These are phyloP conservation scores for Plasmodiophora brassicae DNA, from an alignment of 208 protist genomes.

Conservation along the genomic window DNA sequence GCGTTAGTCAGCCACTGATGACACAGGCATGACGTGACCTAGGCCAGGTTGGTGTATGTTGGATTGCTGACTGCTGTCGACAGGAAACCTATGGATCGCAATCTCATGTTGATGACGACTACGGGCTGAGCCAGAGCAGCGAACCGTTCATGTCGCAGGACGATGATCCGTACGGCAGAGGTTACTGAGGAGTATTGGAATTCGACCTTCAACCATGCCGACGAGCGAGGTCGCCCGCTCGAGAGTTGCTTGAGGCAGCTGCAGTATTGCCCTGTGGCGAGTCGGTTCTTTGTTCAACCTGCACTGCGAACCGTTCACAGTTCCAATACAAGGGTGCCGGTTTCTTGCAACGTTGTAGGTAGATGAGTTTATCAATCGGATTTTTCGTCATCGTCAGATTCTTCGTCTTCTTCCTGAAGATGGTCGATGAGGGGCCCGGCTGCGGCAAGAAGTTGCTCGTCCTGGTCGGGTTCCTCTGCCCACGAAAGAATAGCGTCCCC, in stretches of 20 bases:
- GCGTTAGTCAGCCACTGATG: neutral
- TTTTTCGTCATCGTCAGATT: neutral
- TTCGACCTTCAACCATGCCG: no score
- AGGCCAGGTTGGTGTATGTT: neutral
- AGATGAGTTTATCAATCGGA: conserved; percentile 7
- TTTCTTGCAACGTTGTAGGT: no score
- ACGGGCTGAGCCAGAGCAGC: neutral
- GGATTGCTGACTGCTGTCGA: neutral
- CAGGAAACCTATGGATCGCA: conserved; percentile 15
- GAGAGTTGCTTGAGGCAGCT: no score
- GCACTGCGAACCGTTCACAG: no score
- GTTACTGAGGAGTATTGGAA: no score
- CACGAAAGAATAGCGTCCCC: neutral
- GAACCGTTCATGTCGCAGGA: no score
- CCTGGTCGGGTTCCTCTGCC: neutral
- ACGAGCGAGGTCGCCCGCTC: no score
- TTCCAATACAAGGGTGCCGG: no score
- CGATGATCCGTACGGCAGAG: no score
- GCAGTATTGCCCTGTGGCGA: no score
- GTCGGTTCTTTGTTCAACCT: no score
- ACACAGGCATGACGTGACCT: neutral
- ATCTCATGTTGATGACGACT: conserved; percentile 23
- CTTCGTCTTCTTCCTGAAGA: no score
- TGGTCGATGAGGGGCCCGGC: neutral
- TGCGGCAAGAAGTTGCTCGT: neutral